Base-by-base conservation (phyloP, 371 early-diverging fungal species). In the Apophysomyces variabilis region DNA sequence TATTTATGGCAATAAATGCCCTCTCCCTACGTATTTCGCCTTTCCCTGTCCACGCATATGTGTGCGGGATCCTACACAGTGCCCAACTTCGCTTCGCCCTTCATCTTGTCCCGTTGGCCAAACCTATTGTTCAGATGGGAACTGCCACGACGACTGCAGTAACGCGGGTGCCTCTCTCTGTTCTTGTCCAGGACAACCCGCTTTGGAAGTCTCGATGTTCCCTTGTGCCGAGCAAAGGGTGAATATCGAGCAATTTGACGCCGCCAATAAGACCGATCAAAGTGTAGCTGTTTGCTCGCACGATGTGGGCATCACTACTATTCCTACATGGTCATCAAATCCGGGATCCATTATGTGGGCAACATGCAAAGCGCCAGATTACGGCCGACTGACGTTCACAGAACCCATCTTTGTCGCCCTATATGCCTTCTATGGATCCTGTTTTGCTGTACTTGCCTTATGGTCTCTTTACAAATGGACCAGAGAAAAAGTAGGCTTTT, bases 381-480 rank as follows among this genome's bases (percentile, higher is more conserved):
- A 66, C 38, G 79, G 75, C n/a, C 61, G 68, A 66, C 72, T 85
- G 14, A 74, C 47, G 5, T 75, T 60, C 64, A 69, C 75, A 47
- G 80, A 75, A 37, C 70, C 66, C 61, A 71, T 74, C 13, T 76
- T 75, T 54, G 74, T 83, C 44, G 78, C 86, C 13, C 56, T 81
- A n/a, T 66, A 76, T 45, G 72, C 76, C 2, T 85, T 87, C 16
- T 75, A 85, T 44, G 83, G 83, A n/a, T 90, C 88, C 77, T 72
- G 89, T 21, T 75, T 79, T 7, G 67, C 83, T 32, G 66, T 87
- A 59, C 66, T 82, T 14, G 59, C 85, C 12, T 58, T 71, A 1
- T 89, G 89, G 61, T 75, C 77, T 26, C 41, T 83, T 1, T 90
- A 90, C 70, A 89, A 91, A 76, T 84, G 41, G 2, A 38, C 45